A percentile compares a stretch with the other conserved stretches of the same genome.
Conservation (phyloP, 371 early-diverging fungal species). For the Parasitella parasitica region DNA sequence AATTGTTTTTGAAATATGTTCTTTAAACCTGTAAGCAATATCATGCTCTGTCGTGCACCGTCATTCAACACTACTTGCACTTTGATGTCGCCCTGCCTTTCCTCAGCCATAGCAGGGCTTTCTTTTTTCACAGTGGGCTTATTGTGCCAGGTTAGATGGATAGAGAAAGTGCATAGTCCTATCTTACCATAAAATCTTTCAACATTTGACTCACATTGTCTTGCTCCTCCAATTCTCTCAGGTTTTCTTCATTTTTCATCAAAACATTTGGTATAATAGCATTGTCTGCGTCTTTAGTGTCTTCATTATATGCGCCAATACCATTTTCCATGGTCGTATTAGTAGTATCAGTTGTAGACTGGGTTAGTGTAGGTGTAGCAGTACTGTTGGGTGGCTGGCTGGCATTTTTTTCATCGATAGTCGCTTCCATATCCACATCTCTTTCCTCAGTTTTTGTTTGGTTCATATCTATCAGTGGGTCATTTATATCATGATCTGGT, state of each 20-base stretch:
- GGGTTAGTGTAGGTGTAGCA: background rate
- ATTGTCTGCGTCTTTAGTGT: background rate
- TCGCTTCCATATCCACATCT: background rate
- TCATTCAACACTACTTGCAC: slow-evolving; percentile 84
- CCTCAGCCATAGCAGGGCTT: slow-evolving; percentile 32
- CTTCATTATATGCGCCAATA: background rate
- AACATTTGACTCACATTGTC: slow-evolving; percentile 3
- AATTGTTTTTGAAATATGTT: slow-evolving; percentile 98
- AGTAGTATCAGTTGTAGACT: background rate
- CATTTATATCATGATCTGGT: background rate
- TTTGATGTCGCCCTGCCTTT: slow-evolving; percentile 62
- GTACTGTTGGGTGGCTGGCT: background rate
- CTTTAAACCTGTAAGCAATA: slow-evolving; percentile 91
- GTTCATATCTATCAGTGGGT: background rate
- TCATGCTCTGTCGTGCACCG: slow-evolving; percentile 75
- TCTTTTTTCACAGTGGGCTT: slow-evolving; percentile 19
- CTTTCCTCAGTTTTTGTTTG: background rate
- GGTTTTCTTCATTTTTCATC: background rate
- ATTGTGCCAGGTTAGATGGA: background rate
- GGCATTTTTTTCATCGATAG: slow-evolving; percentile 3
- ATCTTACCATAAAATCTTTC: slow-evolving; percentile 3
- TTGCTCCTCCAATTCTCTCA: background rate
- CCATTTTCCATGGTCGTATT: background rate
- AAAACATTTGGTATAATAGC: background rate
- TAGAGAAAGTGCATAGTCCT: background rate